phyloP scores from a whole-genome alignment of 2,329 filamentous ascomycete species.

The Diaporthe humulicola region DNA sequence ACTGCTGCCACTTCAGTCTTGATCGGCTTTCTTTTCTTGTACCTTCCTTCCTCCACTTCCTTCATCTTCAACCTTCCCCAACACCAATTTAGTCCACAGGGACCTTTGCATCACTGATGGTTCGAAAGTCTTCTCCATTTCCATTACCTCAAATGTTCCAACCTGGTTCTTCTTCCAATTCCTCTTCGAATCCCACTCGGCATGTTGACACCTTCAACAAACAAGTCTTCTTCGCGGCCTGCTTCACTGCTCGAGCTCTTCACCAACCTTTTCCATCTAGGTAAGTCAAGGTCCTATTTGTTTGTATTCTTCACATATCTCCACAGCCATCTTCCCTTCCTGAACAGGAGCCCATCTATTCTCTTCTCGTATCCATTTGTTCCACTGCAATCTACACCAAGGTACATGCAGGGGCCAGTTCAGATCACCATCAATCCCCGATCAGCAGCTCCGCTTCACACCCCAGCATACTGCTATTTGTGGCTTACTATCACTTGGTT shows the following conservation, averaged over 20 bases:
- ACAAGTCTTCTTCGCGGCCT: too few relatives aligned
- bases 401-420: neutral
- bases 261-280: too few relatives aligned
- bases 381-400: rapidly evolving
- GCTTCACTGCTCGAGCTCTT: too few relatives aligned
- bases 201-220: neutral
- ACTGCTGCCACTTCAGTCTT: neutral
- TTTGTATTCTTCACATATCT: neutral
- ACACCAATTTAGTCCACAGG: too few relatives aligned
- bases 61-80: neutral
- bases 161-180: neutral
- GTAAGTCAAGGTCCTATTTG: neutral
- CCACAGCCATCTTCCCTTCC: neutral
- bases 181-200: neutral
- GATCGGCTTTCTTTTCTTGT: neutral
- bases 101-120: neutral
- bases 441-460: neutral
- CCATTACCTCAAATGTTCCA: neutral
- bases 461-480: neutral
- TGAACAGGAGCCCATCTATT: neutral
- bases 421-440: neutral
- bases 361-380: neutral
- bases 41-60: too few relatives aligned
- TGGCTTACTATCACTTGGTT: neutral
- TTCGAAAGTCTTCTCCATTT: too few relatives aligned